A percentile compares a stretch with the other conserved stretches of the same genome.
Conservation (phyloP, 345 rosid genomes). For the Garcia nutans region DNA sequence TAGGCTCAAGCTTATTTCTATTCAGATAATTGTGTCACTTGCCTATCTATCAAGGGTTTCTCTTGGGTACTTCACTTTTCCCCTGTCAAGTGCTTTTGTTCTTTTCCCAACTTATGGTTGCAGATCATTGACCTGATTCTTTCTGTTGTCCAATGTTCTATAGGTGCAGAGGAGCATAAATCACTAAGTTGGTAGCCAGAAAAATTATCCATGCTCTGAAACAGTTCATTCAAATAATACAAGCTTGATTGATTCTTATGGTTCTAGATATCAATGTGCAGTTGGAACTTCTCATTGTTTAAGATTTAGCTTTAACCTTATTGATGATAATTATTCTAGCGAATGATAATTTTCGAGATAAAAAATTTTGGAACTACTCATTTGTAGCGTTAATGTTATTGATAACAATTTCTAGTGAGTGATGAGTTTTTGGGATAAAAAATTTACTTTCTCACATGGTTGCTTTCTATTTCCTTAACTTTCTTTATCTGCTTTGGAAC, state of each 20-base stretch:
- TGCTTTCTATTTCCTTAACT: neutral
- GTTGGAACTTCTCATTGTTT: neutral
- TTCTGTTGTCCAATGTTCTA: neutral
- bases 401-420: neutral
- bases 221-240: neutral
- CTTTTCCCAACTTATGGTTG: neutral
- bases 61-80: neutral
- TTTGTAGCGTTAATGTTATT: neutral
- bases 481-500: neutral
- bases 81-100: neutral
- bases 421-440: conserved; percentile 3
- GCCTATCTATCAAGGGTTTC: neutral
- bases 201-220: neutral
- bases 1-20: neutral
- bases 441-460: neutral
- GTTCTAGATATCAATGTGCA: neutral
- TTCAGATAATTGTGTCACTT: neutral
- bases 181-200: neutral
- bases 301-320: neutral
- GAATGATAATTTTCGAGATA: conserved; percentile 3
- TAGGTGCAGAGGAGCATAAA: neutral
- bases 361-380: neutral
- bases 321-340: neutral
- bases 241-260: neutral
- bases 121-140: neutral